Conservation (phyloP, 2,329 filamentous ascomycete genomes). For the Exophiala alcalophila region DNA sequence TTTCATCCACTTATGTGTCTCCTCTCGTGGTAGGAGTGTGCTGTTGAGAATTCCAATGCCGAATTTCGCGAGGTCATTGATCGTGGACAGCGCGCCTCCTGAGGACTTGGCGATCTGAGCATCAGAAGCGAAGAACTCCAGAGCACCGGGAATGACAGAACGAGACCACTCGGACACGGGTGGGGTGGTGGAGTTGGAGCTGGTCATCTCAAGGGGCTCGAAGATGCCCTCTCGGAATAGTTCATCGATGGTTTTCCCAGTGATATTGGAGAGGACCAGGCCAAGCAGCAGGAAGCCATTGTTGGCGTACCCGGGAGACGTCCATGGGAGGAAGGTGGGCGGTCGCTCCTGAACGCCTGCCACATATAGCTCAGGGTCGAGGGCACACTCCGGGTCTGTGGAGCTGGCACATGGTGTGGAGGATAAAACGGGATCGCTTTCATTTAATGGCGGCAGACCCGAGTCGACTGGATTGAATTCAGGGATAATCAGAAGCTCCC, state of each 20-base stretch:
- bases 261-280: slow-evolving; percentile 46
- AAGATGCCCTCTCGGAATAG: slow-evolving; percentile 44
- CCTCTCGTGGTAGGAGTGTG: slow-evolving; percentile 36
- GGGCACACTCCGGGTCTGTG: slow-evolving; percentile 25
- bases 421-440: slow-evolving; percentile 5
- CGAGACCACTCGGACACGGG: slow-evolving; percentile 26
- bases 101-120: slow-evolving; percentile 23
- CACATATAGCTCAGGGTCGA: slow-evolving; percentile 23
- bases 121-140: neutral
- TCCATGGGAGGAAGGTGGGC: slow-evolving; percentile 46
- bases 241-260: slow-evolving; percentile 41
- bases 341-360: slow-evolving; percentile 34
- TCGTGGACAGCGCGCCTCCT: slow-evolving; percentile 34
- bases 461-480: neutral
- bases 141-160: slow-evolving; percentile 25
- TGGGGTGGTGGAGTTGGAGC: slow-evolving; percentile 40
- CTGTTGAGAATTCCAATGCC: slow-evolving; percentile 37
- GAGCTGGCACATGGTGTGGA: neutral
- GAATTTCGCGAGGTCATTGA: slow-evolving; percentile 38
- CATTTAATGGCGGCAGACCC: slow-evolving; percentile 5
- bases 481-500: neutral
- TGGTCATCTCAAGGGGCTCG: slow-evolving; percentile 43
- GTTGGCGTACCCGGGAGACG: slow-evolving; percentile 51
- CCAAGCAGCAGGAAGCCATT: slow-evolving; percentile 47
- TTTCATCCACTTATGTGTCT: slow-evolving; percentile 43